Evolutionary conservation across 345 rosid genomes (phyloP), one percentile per base, ranked within the genome.

Genomic region (Eucalyptus cladocalyx): DNA sequence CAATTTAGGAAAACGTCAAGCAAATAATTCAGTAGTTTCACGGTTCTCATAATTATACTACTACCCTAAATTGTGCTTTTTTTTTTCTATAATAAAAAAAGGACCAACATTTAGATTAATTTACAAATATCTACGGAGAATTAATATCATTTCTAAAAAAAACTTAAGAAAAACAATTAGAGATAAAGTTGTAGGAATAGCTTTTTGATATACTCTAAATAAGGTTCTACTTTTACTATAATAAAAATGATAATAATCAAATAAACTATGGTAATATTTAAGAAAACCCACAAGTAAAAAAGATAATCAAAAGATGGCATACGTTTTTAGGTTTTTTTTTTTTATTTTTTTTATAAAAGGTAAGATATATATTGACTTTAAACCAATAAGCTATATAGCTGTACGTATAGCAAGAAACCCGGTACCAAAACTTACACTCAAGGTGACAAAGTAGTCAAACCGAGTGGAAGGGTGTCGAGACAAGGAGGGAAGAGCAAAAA

Each of bases 371-470:
- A 16, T 16, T 16, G 0, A 50, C 8, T 50, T 50, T 50, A 50
- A 50, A 50, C 4, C 2, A 50, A 16, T 50, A 16, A 50, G 19
- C 1, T 50, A 50, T 16, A 6, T 0, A 16, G 1, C 1, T 16
- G 19, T 50, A 50, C 7, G 3, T 50, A 50, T 1, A 50, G 0
- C 53, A 50, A 50, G 3, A 8, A 50, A 50, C 8, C 2, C 1
- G 3, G 3, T 3, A 50, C 19, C 53, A 50, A 50, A 50, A 50
- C 53, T 50, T 50, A 50, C 8, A 16, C 7, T 50, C 19, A 50
- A 50, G 1, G 2, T 50, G 53, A 50, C 7, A 50, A 50, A 50
- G 19, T 50, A 50, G 7, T 50, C 53, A 50, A 50, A 50, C 1
- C 19, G 3, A 50, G 53, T 50, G 19, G 8, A 50, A 16, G 0